These are phyloP conservation scores for Claviceps spartinae DNA, from an alignment of 2,329 filamentous ascomycete genomes.

Conservation along the genomic window DNA sequence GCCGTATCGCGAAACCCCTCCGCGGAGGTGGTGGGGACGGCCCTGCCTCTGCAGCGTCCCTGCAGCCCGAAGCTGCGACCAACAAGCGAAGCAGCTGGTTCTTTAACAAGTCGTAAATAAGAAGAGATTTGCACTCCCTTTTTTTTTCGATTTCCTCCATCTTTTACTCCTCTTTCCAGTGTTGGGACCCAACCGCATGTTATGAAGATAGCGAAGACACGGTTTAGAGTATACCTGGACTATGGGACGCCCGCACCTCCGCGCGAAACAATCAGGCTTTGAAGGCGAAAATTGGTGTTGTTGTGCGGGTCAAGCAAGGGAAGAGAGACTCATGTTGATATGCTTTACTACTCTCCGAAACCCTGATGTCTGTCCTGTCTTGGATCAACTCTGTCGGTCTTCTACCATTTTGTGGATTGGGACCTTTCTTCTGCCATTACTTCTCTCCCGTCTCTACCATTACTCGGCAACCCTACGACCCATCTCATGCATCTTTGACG, in stretches of 20 bases:
- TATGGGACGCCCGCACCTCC: no score
- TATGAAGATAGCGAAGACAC: no score
- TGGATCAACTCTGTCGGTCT: background rate
- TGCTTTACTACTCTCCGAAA: background rate
- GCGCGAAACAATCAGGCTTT: no score
- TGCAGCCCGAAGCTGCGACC: constrained; percentile 39
- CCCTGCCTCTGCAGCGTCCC: constrained; percentile 41
- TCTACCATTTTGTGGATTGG: background rate
- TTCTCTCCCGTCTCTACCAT: background rate
- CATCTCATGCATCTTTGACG: no score
- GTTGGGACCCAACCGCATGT: no score
- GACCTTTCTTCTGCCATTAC: no score
- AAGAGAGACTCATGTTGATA: background rate
- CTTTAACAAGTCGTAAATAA: constrained; percentile 46
- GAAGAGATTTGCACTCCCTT: background rate
- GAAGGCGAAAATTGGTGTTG: no score
- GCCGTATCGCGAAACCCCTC: constrained; percentile 56
- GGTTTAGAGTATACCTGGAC: no score
- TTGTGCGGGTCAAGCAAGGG: no score
- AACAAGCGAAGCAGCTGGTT: constrained; percentile 64
- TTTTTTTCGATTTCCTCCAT: background rate
- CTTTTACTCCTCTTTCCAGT: no score
- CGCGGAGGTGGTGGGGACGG: constrained; percentile 42
- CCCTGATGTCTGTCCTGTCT: background rate
- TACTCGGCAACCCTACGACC: background rate